Conservation (phyloP, 345 rosid species). For the Aquilaria malaccensis region DNA sequence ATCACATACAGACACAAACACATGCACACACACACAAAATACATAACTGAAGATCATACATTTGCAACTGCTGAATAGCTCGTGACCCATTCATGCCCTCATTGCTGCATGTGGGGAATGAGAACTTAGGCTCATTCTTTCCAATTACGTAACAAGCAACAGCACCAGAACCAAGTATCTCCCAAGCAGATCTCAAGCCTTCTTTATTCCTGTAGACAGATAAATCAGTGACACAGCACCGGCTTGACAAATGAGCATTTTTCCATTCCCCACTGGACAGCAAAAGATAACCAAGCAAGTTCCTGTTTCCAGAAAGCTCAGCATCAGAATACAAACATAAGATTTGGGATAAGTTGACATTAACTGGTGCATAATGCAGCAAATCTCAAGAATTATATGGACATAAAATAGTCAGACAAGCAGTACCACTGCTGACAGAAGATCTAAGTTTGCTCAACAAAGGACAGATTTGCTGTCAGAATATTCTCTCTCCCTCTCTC, state of each 20-base stretch:
- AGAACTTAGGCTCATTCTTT: conserved; percentile 55
- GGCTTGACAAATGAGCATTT: conserved; percentile 46
- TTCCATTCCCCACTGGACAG: conserved; percentile 53
- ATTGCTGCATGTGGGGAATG: conserved; percentile 72
- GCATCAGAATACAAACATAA: conserved; percentile 14
- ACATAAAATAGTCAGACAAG: background rate
- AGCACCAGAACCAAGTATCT: conserved; percentile 78
- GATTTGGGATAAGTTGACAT: conserved; percentile 1
- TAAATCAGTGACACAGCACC: conserved; percentile 47
- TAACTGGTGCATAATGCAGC: conserved; percentile 2
- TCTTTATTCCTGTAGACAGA: conserved; percentile 33
- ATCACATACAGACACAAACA: background rate
- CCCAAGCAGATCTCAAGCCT: conserved; percentile 55
- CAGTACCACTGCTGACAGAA: background rate
- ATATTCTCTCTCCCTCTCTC: background rate
- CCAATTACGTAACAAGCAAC: conserved; percentile 82
- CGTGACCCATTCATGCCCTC: conserved; percentile 50
- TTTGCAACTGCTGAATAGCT: conserved; percentile 59
- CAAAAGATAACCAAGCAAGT: conserved; percentile 80
- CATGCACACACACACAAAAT: background rate
- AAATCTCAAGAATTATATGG: conserved; percentile 1
- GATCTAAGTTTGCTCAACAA: background rate
- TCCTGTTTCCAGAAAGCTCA: conserved; percentile 42
- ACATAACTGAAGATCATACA: conserved; percentile 30
- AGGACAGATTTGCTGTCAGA: background rate